Evolutionary conservation across 768 basidiomycete species (phyloP).

Genomic region (Suillus decipiens): DNA sequence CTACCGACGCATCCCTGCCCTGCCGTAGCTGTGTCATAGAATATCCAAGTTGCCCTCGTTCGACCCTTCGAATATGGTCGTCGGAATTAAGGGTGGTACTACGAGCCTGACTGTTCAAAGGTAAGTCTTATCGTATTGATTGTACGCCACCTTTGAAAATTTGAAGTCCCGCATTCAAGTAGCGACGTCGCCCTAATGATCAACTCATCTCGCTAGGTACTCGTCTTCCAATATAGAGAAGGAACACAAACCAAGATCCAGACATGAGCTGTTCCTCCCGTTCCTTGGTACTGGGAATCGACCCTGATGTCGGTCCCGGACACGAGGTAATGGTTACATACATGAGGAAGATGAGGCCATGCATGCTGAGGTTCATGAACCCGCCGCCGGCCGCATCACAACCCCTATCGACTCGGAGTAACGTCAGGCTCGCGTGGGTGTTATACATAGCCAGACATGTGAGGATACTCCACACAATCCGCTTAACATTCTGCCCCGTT

Average conservation of each 20-base stretch:
- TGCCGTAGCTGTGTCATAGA: background rate
- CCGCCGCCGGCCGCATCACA: background rate
- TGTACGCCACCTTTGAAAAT: background rate
- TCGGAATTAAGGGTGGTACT: background rate
- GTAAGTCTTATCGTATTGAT: background rate
- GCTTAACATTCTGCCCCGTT: background rate
- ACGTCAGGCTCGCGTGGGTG: background rate
- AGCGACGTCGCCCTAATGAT: no score
- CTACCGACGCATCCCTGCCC: background rate
- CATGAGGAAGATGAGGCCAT: background rate
- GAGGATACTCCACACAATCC: background rate
- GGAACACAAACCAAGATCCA: background rate
- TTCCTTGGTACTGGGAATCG: background rate
- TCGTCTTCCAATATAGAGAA: background rate
- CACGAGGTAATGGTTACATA: background rate
- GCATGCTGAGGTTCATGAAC: no score
- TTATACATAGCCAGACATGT: background rate
- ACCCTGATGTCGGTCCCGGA: background rate
- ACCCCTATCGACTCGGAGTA: background rate
- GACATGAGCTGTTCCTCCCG: background rate
- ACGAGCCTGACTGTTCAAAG: background rate
- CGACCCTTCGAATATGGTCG: background rate
- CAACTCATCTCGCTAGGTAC: background rate
- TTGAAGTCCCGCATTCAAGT: background rate
- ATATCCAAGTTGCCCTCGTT: background rate